Conservation (phyloP, 208 protist genomes). For the Wallacemonas collosoma region DNA sequence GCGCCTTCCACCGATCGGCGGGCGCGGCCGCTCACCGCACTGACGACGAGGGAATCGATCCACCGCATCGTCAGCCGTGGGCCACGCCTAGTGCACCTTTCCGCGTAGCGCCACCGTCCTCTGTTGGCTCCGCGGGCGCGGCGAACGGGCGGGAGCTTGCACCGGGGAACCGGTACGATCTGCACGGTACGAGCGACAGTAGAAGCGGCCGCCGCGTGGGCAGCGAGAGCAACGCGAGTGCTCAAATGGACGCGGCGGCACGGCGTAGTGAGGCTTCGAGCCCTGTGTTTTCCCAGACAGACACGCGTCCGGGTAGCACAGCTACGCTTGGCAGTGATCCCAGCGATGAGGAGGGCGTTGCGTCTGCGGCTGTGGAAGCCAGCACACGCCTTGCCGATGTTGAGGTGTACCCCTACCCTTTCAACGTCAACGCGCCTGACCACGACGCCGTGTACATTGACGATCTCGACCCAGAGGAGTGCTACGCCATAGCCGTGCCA, state of each 20-base stretch:
- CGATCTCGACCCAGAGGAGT: constrained; percentile 50
- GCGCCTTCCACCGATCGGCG: constrained; percentile 1
- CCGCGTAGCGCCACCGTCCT: not conserved
- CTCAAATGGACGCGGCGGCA: no score
- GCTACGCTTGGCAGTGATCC: not conserved
- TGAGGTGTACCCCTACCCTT: constrained; percentile 20
- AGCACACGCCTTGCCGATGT: constrained; percentile 10
- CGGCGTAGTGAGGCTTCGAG: no score
- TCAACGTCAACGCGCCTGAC: constrained; percentile 14
- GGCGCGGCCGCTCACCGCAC: not conserved
- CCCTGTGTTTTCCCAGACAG: no score
- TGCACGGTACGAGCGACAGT: not conserved
- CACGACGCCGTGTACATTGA: constrained; percentile 40
- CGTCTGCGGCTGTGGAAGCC: not conserved
- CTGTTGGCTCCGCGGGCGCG: not conserved
- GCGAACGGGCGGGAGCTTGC: not conserved
- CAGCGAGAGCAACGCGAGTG: no score
- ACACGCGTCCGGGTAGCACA: not conserved
- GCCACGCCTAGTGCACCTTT: not conserved
- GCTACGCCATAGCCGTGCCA: constrained; percentile 62
- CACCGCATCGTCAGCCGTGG: constrained; percentile 1
- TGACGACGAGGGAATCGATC: not conserved
- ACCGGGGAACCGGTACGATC: not conserved
- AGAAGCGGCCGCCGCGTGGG: no score
- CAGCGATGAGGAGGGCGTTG: not conserved